These are phyloP conservation scores for Quercus wislizeni DNA, from an alignment of 306 rosid species.

Conservation along the genomic window DNA sequence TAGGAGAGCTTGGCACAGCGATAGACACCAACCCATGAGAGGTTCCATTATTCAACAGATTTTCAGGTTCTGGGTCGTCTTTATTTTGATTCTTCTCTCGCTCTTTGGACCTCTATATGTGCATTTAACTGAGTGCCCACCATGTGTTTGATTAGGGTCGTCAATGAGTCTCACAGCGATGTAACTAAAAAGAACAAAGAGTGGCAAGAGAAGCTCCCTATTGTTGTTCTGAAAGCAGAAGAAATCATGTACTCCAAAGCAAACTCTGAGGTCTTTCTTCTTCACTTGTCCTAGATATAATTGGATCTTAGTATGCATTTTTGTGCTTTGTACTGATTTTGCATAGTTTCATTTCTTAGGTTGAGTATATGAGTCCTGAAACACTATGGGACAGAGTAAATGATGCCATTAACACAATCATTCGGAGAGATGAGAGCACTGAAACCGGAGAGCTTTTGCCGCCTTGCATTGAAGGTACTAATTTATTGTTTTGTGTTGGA, in stretches of 20 bases:
- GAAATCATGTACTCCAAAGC: constrained; percentile 99
- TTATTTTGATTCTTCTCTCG: background rate
- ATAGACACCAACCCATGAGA: constrained; percentile 87
- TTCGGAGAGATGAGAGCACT: constrained; percentile 78
- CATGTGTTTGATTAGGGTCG: constrained; percentile 93
- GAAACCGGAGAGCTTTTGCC: constrained; percentile 94
- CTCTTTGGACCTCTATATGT: constrained; percentile 3
- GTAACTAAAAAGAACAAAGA: constrained; percentile 87
- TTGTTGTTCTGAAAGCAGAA: constrained; percentile 89
- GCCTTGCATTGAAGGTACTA: constrained; percentile 97
- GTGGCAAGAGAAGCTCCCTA: constrained; percentile 91
- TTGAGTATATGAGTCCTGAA: constrained; percentile 71
- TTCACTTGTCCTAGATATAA: constrained; percentile 19
- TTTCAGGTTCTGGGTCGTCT: constrained; percentile 77
- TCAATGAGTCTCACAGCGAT: constrained; percentile 61
- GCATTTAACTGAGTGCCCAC: constrained; percentile 58
- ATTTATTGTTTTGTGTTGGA: constrained; percentile 18
- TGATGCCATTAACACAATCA: constrained; percentile 95
- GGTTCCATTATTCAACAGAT: constrained; percentile 91
- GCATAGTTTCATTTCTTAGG: constrained; percentile 52
- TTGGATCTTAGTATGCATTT: constrained; percentile 33
- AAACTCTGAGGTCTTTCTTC: constrained; percentile 74
- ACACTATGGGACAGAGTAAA: constrained; percentile 93
- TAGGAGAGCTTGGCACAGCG: constrained; percentile 98
- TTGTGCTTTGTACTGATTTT: constrained; percentile 28